Percentiles rank a stretch among this genome's conserved stretches.
Conservation (phyloP, 2,329 filamentous ascomycete genomes). For the Aspergillus aculeatinus region DNA sequence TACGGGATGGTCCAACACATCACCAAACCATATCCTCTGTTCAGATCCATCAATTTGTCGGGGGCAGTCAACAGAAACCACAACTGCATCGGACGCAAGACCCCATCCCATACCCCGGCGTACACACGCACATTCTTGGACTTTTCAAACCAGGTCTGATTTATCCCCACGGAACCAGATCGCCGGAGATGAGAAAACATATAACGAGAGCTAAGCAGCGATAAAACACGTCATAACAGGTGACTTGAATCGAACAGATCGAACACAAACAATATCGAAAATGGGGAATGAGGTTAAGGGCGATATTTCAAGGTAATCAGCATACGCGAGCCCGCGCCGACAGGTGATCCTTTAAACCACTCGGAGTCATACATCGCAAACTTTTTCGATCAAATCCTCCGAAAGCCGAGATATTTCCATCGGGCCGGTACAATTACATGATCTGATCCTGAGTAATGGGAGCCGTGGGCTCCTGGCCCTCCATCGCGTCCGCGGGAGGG, state of each 20-base stretch:
- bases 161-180: slow-evolving; percentile 13
- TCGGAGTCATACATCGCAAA: slow-evolving; percentile 13
- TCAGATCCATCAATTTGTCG: background rate
- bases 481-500: slow-evolving; percentile 69
- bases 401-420: slow-evolving; percentile 10
- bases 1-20: background rate
- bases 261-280: slow-evolving; percentile 5
- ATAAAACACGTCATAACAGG: slow-evolving; percentile 7
- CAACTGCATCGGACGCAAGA: background rate
- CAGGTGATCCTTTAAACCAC: slow-evolving; percentile 3
- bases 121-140: background rate
- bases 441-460: slow-evolving; percentile 96
- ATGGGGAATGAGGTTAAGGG: background rate
- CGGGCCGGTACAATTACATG: slow-evolving; percentile 61
- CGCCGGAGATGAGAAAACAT: slow-evolving; percentile 11
- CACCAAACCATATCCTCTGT: background rate
- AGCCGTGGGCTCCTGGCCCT: slow-evolving; percentile 67
- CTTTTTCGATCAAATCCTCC: slow-evolving; percentile 12
- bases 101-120: background rate
- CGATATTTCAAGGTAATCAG: slow-evolving; percentile 1
- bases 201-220: slow-evolving; percentile 4
- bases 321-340: slow-evolving; percentile 9
- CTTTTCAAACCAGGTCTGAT: slow-evolving; percentile 5
- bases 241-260: background rate
- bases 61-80: background rate